These are phyloP conservation scores for Ogataea nitratoaversa DNA, from an alignment of 805 yeast species.

Conservation along the genomic window DNA sequence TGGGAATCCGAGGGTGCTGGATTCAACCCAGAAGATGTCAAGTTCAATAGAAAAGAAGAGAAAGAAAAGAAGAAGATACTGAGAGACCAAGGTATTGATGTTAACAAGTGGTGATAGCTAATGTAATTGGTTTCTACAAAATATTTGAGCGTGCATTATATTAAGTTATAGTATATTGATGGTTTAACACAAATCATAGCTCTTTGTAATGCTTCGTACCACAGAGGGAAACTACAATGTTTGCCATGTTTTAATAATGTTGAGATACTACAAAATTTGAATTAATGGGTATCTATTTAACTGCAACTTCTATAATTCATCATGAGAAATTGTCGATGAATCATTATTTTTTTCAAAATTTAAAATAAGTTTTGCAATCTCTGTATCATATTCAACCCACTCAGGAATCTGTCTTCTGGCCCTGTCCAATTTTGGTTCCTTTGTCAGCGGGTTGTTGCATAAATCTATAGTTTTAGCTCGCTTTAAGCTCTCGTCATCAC, in stretches of 20 bases:
- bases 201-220: too few species aligned
- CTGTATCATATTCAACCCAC: conserved; percentile 65
- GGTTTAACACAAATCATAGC: too few species aligned
- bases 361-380: conserved; percentile 34
- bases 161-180: too few species aligned
- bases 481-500: conserved; percentile 56
- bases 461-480: conserved; percentile 77
- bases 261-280: too few species aligned
- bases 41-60: conserved; percentile 61
- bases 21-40: conserved; percentile 80
- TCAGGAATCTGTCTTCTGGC: conserved; percentile 77
- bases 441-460: conserved; percentile 79
- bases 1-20: conserved; percentile 87
- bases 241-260: too few species aligned
- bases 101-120: neutral
- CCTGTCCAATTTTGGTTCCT: conserved; percentile 70
- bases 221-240: too few species aligned
- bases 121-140: too few species aligned
- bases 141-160: too few species aligned
- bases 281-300: too few species aligned
- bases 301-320: conserved; percentile 9
- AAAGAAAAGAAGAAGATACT: conserved; percentile 43
- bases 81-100: conserved; percentile 11
- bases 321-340: conserved; percentile 3
- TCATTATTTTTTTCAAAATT: neutral